Conservation (phyloP, 768 basidiomycete genomes). For the Termitomyces sp. region DNA sequence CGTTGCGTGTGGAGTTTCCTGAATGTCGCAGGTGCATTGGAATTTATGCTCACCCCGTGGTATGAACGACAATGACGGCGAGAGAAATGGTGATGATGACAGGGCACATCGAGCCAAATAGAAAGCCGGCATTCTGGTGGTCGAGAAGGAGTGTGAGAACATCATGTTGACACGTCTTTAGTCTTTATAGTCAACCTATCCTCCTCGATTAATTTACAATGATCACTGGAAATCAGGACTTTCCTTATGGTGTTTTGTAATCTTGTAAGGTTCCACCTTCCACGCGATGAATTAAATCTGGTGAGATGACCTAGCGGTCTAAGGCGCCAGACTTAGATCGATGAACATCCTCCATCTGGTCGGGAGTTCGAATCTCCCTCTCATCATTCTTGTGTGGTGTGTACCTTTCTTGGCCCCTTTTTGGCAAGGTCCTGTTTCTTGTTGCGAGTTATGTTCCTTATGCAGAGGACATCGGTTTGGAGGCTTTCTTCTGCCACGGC, state of each 20-base stretch:
- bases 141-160: not conserved
- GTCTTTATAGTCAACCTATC: no score
- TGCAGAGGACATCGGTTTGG: no score
- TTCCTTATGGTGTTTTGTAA: no score
- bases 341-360: slow-evolving; percentile 5
- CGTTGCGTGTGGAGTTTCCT: not conserved
- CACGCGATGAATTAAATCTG: slow-evolving; percentile 10
- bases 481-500: no score
- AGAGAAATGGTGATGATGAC: slow-evolving; percentile 42
- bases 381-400: no score
- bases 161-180: not conserved
- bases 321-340: slow-evolving; percentile 67
- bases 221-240: no score
- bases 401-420: no score
- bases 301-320: slow-evolving; percentile 74
- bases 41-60: slow-evolving; percentile 20
- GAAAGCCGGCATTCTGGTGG: slow-evolving; percentile 19
- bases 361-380: slow-evolving; percentile 16
- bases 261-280: no score
- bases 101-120: slow-evolving; percentile 29
- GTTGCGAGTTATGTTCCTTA: no score
- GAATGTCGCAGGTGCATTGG: no score
- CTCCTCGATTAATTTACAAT: no score
- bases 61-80: slow-evolving; percentile 60
- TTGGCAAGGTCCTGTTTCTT: no score